Conservation (phyloP, 2,329 filamentous ascomycete genomes). For the Chaetomiaceae sp. region DNA sequence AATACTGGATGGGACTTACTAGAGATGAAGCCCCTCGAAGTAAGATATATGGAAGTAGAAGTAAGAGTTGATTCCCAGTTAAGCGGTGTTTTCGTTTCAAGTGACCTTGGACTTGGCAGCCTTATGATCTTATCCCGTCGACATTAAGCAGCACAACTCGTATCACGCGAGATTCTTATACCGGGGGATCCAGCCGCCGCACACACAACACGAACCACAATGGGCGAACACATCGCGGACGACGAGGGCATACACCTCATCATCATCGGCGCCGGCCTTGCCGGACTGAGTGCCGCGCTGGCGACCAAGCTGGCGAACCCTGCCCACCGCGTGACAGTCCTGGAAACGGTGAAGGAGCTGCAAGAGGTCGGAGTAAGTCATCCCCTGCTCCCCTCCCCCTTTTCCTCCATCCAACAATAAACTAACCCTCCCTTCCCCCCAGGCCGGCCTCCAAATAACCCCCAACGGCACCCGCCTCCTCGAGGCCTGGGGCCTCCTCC, state of each 20-base stretch:
- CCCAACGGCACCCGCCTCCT: conserved; percentile 30
- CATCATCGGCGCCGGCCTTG: conserved; percentile 31
- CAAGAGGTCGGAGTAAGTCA: conserved; percentile 23
- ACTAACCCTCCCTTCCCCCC: too few species aligned
- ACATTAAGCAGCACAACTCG: too few species aligned
- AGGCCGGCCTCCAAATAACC: conserved; percentile 29
- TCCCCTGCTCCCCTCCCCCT: neutral
- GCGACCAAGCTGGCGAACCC: conserved; percentile 28
- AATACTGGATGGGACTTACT: too few species aligned
- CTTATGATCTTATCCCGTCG: too few species aligned
- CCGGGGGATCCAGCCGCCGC: too few species aligned
- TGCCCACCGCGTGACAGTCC: conserved; percentile 26
- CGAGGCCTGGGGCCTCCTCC: conserved; percentile 24
- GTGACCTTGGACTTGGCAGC: too few species aligned
- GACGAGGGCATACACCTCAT: conserved; percentile 23
- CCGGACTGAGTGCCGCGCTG: conserved; percentile 31
- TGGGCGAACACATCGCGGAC: neutral
- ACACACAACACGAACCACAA: neutral
- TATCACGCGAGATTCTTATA: too few species aligned
- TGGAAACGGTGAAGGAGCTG: conserved; percentile 24
- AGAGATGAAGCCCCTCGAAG: too few species aligned
- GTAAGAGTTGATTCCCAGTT: too few species aligned
- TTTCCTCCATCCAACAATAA: neutral
- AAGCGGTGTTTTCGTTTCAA: too few species aligned
- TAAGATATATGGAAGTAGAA: too few species aligned